Evolutionary conservation across 2,329 filamentous ascomycete species (phyloP), one percentile per base, ranked within the genome.

Genomic region (Cryphonectria japonica): DNA sequence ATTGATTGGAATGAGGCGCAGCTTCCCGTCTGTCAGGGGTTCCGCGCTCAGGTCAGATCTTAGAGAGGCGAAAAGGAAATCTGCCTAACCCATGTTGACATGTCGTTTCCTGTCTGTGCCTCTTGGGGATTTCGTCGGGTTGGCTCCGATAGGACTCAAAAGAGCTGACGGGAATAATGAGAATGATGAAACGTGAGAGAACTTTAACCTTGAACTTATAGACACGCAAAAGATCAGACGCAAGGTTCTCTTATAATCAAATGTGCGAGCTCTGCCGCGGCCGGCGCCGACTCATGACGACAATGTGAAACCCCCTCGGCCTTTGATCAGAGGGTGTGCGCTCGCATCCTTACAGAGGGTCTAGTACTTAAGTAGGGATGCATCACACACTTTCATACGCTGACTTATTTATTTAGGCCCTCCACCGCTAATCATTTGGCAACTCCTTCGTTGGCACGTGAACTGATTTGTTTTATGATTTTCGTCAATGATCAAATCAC

Each of bases 1-100:
- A n/a, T n/a, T 9, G n/a, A 50, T 50, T 50, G 46, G 8, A 59
- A 7, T 32, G 54, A 59, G 54, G 54, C 54, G 54, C 54, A 59
- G 54, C 54, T 59, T 59, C 54, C 54, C 54, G 54, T 32, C 26
- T 29, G 54, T 32, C 54, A 59, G 54, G 54, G 54, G 54, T 54
- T 29, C 52, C n/a, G 52, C 29, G n/a, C 52, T 29, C n/a, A 54
- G 52, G 8, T 59, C 54, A 29, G 26, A 34, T 59, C 29, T 59
- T 29, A 29, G 54, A 34, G 32, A 29, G 29, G 46, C 46, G 46
- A 22, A n/a, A 50, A n/a, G 46, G 46, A n/a, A 50, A n/a, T 50
- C 46, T 50, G 46, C 46, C 46, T 22, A 22, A 39, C 46, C 46
- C 46, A n/a, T 22, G 46, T 9, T 50, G 46, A 50, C 46, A 50